phyloP scores from a whole-genome alignment of 306 rosid genomes.

The Prunus mume region DNA sequence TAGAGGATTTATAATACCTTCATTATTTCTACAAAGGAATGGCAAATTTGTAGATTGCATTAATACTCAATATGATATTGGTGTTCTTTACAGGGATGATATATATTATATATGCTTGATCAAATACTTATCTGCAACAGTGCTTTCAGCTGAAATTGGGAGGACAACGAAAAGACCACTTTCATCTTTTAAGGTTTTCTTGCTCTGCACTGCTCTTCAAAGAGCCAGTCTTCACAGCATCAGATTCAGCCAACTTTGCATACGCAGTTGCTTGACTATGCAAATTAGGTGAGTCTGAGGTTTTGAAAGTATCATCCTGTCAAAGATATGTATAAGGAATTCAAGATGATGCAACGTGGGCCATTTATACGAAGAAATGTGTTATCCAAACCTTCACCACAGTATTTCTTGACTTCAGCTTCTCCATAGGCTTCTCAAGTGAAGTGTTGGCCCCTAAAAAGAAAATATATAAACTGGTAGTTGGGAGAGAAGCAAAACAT shows the following conservation, averaged over 20 bases:
- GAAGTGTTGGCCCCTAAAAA: neutral
- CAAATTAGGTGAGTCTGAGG: slow-evolving; percentile 23
- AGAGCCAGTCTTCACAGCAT: slow-evolving; percentile 40
- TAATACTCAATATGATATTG: too few relatives aligned
- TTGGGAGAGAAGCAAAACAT: neutral
- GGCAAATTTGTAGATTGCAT: too few relatives aligned
- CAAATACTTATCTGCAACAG: neutral
- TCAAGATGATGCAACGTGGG: too few relatives aligned
- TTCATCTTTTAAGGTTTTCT: slow-evolving; percentile 32
- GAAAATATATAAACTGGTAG: neutral
- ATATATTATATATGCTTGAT: too few relatives aligned
- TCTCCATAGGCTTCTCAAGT: slow-evolving; percentile 13
- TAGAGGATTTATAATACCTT: too few relatives aligned
- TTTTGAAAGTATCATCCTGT: slow-evolving; percentile 37
- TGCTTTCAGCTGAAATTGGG: slow-evolving; percentile 77
- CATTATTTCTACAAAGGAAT: too few relatives aligned
- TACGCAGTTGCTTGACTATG: slow-evolving; percentile 20
- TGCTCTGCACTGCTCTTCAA: slow-evolving; percentile 31
- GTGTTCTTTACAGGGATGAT: too few relatives aligned
- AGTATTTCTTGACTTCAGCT: slow-evolving; percentile 18
- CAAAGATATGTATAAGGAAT: neutral
- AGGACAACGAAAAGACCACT: slow-evolving; percentile 36
- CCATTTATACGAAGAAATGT: too few relatives aligned
- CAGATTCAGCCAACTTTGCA: slow-evolving; percentile 74
- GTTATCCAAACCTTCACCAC: slow-evolving; percentile 26